A percentile compares a stretch with the other conserved stretches of the same genome.
Evolutionary conservation across 768 basidiomycete species (phyloP).

Genomic region (Podaxis sp.): DNA sequence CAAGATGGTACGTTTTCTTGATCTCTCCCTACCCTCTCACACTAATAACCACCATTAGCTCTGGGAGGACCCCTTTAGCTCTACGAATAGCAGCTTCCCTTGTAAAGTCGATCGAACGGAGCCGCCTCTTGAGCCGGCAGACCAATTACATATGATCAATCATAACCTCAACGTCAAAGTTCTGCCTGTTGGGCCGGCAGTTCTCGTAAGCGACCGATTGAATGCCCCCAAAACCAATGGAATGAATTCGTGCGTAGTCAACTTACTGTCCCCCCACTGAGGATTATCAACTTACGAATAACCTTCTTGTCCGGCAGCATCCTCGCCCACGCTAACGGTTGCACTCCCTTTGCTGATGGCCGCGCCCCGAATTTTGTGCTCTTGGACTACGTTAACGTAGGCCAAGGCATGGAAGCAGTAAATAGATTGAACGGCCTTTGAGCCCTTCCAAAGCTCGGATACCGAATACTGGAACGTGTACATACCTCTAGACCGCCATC

Average conservation of each 20-base stretch:
- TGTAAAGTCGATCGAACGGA: slow-evolving; percentile 51
- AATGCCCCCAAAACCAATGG: slow-evolving; percentile 28
- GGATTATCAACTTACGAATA: background rate
- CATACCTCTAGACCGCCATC: no score
- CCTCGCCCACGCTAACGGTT: slow-evolving; percentile 39
- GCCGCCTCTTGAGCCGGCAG: slow-evolving; percentile 42
- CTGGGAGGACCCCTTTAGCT: slow-evolving; percentile 54
- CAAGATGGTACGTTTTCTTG: slow-evolving; percentile 36
- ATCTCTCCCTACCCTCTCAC: background rate
- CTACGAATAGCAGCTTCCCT: slow-evolving; percentile 47
- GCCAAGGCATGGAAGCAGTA: slow-evolving; percentile 37
- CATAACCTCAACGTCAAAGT: slow-evolving; percentile 40
- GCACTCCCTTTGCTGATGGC: slow-evolving; percentile 36
- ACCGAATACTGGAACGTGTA: background rate
- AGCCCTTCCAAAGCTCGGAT: background rate
- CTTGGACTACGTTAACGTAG: slow-evolving; percentile 46
- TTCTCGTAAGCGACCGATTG: slow-evolving; percentile 28
- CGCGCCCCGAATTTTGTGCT: slow-evolving; percentile 46
- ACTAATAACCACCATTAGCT: slow-evolving; percentile 27
- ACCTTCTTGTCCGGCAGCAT: slow-evolving; percentile 21
- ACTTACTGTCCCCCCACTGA: no score
- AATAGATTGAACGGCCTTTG: slow-evolving; percentile 37
- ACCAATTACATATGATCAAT: slow-evolving; percentile 57
- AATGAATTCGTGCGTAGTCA: slow-evolving; percentile 22
- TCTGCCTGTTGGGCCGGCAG: slow-evolving; percentile 18